Conservation (phyloP, 257 asterid species). For the Salvia hispanica region DNA sequence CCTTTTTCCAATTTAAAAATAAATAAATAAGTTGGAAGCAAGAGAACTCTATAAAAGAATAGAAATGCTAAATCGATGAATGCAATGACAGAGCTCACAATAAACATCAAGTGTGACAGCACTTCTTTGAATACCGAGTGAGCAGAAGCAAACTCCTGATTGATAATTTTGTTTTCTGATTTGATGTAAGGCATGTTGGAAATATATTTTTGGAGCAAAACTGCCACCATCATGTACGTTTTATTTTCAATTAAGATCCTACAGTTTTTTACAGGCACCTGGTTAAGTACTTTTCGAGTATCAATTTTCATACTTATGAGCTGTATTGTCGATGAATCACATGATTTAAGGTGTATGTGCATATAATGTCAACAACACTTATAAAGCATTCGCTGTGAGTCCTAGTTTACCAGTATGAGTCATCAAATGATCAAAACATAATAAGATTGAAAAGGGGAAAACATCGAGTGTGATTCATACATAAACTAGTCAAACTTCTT, state of each 20-base stretch:
- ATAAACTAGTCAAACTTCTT: constrained; percentile 18
- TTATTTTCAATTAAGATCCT: not conserved
- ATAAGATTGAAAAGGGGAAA: not conserved
- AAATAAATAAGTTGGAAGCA: not conserved
- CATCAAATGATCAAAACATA: constrained; percentile 1
- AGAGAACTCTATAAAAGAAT: not conserved
- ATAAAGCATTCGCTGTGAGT: not conserved
- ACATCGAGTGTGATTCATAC: constrained; percentile 12
- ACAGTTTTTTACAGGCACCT: not conserved
- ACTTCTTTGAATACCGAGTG: constrained; percentile 14
- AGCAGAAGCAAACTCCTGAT: constrained; percentile 16
- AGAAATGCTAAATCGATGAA: not conserved
- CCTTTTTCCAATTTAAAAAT: not conserved
- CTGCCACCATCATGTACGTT: constrained; percentile 5
- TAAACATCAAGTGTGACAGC: not conserved
- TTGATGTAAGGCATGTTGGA: not conserved
- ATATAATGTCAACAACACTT: not conserved
- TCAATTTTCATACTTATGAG: constrained; percentile 11
- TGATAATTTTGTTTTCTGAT: not conserved
- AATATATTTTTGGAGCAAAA: constrained; percentile 6
- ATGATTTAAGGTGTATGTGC: not conserved
- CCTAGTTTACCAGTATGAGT: constrained; percentile 5
- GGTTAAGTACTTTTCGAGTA: not conserved
- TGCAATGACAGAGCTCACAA: not conserved
- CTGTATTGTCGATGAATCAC: not conserved